Base-by-base conservation (phyloP, 2,329 filamentous ascomycete species). In the Botrytis hyacinthi region DNA sequence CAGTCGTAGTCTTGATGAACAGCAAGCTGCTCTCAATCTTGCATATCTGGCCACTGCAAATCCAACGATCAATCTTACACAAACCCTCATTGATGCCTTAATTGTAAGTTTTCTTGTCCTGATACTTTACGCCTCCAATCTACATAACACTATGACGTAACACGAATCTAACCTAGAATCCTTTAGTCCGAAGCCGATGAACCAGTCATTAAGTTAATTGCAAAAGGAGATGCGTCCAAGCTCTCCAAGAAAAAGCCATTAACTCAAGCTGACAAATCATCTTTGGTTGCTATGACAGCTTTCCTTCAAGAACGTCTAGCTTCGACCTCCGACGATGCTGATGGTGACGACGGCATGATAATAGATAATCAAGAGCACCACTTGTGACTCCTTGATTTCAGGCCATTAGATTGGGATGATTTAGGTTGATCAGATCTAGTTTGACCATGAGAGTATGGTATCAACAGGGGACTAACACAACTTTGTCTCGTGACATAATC, bases 21-120 rank as follows among this genome's bases (percentile, higher is more conserved):
- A 91, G 79, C 90, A 92, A 79, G 87, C 89, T 61, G 90, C 90
- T 7, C 85, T 93, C 74, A 90, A 89, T 74, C 84, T 94, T 46
- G 84, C 87, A 62, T 86, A 87, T 75, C 83, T 93, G 54, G 84
- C 85, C 66, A 85, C 84, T 72, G 84, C 85, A 76, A 84, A 86
- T 75, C 82, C 82, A 71, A 84, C 86, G 37, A 83, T 88, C 68
- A 61, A 63, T 65, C 63, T 68, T 46, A 80, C 86, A 59, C 81
- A 84, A 72, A 82, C 81, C 69, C 85, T 93, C 73, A 84, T 90
- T 70, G 84, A 88, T 74, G 85, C 88, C 71, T 84, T 93, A 76
- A 84, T 92, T 76, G 90, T 92, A 84, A 85, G 90, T 87, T 76
- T 73, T 29, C 26, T 22, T 14, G 10, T 62, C 29, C 26, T 20